A percentile compares a stretch with the other conserved stretches of the same genome.
These are phyloP conservation scores for Dictyophora rubrovolvata DNA, from an alignment of 768 basidiomycete species.

Conservation along the genomic window DNA sequence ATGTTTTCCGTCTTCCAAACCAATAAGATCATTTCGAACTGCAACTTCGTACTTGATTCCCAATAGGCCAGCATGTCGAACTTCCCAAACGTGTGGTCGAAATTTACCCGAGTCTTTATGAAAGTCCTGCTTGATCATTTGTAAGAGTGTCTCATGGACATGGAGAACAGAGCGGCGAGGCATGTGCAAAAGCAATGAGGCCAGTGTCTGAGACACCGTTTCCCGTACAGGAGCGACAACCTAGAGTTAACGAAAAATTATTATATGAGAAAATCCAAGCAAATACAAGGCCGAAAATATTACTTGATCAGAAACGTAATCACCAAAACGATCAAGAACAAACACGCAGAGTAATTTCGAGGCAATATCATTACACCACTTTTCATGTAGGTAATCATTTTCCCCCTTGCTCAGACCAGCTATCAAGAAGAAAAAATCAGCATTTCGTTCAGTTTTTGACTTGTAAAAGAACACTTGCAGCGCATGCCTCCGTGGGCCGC, in stretches of 20 bases:
- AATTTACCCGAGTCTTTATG: conserved; percentile 12
- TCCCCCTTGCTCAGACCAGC: conserved; percentile 42
- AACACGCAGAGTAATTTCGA: conserved; percentile 82
- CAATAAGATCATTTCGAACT: conserved; percentile 77
- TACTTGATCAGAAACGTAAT: conserved; percentile 90
- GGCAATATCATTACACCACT: conserved; percentile 84
- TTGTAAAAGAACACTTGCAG: conserved; percentile 31
- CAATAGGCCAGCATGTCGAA: conserved; percentile 92
- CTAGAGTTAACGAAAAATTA: conserved; percentile 17
- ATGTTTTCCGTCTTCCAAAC: conserved; percentile 35
- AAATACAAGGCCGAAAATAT: conserved; percentile 7
- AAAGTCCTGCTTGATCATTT: conserved; percentile 92
- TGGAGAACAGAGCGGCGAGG: conserved; percentile 66
- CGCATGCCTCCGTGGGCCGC: conserved; percentile 76
- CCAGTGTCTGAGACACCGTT: conserved; percentile 89
- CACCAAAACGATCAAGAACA: conserved; percentile 94
- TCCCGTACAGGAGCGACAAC: conserved; percentile 96
- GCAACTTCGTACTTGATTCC: conserved; percentile 98
- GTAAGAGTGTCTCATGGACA: conserved; percentile 74
- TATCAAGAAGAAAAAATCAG: conserved; percentile 17
- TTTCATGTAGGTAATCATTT: conserved; percentile 62
- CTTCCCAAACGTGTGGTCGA: conserved; percentile 76
- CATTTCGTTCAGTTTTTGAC: neutral
- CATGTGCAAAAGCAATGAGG: conserved; percentile 82
- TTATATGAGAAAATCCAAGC: conserved; percentile 2